Conservation (phyloP, 2,329 filamentous ascomycete genomes). For the Arthrobotrys iridis region DNA sequence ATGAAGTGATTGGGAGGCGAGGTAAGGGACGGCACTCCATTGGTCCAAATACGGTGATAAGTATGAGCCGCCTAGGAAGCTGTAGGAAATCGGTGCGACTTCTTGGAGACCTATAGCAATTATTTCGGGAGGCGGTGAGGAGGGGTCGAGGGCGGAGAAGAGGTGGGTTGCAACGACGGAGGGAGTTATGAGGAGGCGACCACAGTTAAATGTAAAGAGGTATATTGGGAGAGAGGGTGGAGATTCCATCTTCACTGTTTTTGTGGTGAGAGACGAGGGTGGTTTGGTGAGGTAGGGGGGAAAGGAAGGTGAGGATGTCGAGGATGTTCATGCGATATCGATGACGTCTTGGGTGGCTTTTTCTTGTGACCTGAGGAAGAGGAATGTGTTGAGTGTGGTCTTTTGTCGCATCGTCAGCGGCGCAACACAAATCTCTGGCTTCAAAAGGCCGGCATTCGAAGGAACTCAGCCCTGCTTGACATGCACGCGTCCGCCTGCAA, state of each 20-base stretch:
- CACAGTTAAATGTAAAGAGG: slow-evolving; percentile 52
- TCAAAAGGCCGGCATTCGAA: neutral
- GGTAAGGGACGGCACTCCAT: slow-evolving; percentile 76
- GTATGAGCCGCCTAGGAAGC: slow-evolving; percentile 85
- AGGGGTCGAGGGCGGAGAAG: slow-evolving; percentile 68
- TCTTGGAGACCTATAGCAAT: slow-evolving; percentile 82
- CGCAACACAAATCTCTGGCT: slow-evolving; percentile 26
- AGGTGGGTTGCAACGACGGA: slow-evolving; percentile 67
- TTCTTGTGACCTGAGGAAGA: neutral
- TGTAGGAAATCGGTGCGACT: slow-evolving; percentile 81
- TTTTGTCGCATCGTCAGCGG: slow-evolving; percentile 29
- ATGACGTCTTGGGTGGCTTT: neutral
- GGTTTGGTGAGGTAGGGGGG: neutral
- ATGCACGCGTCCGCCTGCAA: slow-evolving; percentile 28
- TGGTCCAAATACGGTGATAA: slow-evolving; percentile 78
- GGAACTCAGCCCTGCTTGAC: neutral
- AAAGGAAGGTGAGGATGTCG: neutral
- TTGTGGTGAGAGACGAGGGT: neutral
- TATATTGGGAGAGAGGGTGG: slow-evolving; percentile 68
- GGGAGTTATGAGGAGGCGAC: slow-evolving; percentile 31
- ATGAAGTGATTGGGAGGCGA: slow-evolving; percentile 67
- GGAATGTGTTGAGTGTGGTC: slow-evolving; percentile 42
- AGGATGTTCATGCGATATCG: neutral
- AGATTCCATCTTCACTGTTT: slow-evolving; percentile 20
- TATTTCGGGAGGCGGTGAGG: slow-evolving; percentile 71